phyloP scores from a whole-genome alignment of 148 eudicot genomes.

The Dysphania ambrosioides region DNA sequence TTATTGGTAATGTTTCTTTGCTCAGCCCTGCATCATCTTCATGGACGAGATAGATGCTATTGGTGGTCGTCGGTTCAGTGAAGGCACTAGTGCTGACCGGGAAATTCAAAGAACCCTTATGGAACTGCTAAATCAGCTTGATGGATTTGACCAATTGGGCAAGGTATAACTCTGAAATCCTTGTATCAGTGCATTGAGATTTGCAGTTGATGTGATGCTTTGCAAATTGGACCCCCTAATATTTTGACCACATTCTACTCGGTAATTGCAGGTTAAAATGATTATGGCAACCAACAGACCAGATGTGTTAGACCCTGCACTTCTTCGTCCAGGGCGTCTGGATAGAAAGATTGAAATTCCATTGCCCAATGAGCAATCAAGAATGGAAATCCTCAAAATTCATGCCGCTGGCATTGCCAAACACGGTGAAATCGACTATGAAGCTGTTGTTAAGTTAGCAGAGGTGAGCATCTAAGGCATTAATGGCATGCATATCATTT shows the following conservation, averaged over 20 bases:
- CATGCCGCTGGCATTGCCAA: conserved; percentile 99
- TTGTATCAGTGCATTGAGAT: not conserved
- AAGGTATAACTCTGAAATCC: conserved; percentile 44
- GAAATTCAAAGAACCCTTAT: conserved; percentile 97
- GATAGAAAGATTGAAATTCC: conserved; percentile 99
- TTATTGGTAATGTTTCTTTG: not conserved
- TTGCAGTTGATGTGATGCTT: not conserved
- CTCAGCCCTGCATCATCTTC: conserved; percentile 95
- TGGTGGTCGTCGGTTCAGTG: conserved; percentile 95
- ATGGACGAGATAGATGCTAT: conserved; percentile 99
- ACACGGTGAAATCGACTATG: conserved; percentile 98
- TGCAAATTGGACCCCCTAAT: not conserved
- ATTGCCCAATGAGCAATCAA: conserved; percentile 97
- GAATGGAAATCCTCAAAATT: conserved; percentile 87
- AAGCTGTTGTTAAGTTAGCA: conserved; percentile 95
- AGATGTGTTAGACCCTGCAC: conserved; percentile 98
- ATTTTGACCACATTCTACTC: not conserved
- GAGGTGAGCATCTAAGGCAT: conserved; percentile 47
- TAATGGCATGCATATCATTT: not conserved
- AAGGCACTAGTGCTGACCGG: conserved; percentile 99
- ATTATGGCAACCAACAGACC: conserved; percentile 99
- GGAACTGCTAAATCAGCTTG: conserved; percentile 92
- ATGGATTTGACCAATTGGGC: conserved; percentile 94
- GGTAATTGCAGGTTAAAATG: conserved; percentile 61
- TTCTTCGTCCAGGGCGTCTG: conserved; percentile 96